phyloP scores from a whole-genome alignment of 306 rosid genomes.

The Corylus americana region DNA sequence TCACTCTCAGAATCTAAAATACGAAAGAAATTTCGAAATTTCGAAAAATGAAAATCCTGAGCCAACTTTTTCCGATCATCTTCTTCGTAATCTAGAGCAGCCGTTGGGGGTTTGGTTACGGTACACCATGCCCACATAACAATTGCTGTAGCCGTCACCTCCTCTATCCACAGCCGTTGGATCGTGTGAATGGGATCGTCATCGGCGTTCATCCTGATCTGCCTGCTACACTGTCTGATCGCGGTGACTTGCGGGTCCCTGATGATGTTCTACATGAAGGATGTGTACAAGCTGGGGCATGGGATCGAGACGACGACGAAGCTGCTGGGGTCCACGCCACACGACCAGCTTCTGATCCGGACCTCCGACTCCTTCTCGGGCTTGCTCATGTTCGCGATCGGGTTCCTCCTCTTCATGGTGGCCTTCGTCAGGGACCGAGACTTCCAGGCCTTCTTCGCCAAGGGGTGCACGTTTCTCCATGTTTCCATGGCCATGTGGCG shows the following conservation, averaged over 20 bases:
- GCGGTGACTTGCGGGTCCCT: constrained; percentile 65
- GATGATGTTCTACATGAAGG: constrained; percentile 98
- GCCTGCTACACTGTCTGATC: constrained; percentile 72
- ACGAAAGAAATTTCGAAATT: not conserved
- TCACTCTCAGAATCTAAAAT: not conserved
- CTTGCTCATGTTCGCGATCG: constrained; percentile 72
- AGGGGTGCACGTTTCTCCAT: constrained; percentile 71
- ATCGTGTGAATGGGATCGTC: constrained; percentile 34
- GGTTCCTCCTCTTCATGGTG: constrained; percentile 84
- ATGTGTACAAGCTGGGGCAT: constrained; percentile 78
- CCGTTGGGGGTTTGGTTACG: constrained; percentile 31
- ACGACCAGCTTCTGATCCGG: constrained; percentile 85
- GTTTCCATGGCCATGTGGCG: constrained; percentile 87
- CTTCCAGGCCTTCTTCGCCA: constrained; percentile 81
- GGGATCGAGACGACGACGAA: constrained; percentile 60
- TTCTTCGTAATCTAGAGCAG: not conserved
- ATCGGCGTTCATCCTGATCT: constrained; percentile 71
- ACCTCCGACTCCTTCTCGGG: constrained; percentile 97
- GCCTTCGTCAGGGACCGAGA: constrained; percentile 77
- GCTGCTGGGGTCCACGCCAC: constrained; percentile 90
- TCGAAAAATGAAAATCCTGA: not conserved
- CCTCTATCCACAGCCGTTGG: constrained; percentile 6
- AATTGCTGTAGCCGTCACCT: not conserved
- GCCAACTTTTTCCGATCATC: not conserved
- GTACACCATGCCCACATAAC: not conserved